Evolutionary conservation across 306 rosid species (phyloP).

Genomic region (Fragaria ananassa): DNA sequence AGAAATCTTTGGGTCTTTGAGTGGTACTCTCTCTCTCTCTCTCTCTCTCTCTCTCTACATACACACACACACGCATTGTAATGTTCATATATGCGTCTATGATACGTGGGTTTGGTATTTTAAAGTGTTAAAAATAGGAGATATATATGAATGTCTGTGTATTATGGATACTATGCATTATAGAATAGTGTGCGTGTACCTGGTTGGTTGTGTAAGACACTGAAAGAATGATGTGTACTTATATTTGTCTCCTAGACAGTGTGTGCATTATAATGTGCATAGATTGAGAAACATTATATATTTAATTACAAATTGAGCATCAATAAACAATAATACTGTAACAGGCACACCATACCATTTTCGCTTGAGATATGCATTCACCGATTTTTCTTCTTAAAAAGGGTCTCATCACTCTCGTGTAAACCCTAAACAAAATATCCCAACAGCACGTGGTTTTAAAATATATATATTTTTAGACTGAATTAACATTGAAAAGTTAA

Average conservation of each 20-base stretch:
- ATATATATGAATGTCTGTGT: not conserved
- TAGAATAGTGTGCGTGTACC: not conserved
- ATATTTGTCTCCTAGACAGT: not conserved
- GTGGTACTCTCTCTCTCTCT: conserved; percentile 36
- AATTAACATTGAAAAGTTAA: not conserved
- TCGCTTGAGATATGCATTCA: too few relatives aligned
- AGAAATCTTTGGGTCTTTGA: conserved; percentile 44
- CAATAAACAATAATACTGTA: not conserved
- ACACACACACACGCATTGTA: too few relatives aligned
- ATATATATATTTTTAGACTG: not conserved
- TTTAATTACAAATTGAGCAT: not conserved
- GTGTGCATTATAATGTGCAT: not conserved
- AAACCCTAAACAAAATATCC: not conserved
- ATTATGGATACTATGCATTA: not conserved
- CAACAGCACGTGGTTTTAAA: not conserved
- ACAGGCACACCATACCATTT: too few relatives aligned
- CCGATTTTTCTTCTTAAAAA: not conserved
- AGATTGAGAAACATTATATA: not conserved
- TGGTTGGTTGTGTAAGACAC: not conserved
- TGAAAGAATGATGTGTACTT: not conserved
- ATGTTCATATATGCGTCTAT: not conserved
- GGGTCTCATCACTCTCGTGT: too few relatives aligned
- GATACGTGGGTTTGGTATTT: not conserved
- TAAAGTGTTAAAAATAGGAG: not conserved
- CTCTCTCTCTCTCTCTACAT: not conserved